Percentiles rank a stretch among this genome's conserved stretches.
phyloP scores from a whole-genome alignment of 2,329 filamentous ascomycete genomes.

The Domatiomyces catenatus region DNA sequence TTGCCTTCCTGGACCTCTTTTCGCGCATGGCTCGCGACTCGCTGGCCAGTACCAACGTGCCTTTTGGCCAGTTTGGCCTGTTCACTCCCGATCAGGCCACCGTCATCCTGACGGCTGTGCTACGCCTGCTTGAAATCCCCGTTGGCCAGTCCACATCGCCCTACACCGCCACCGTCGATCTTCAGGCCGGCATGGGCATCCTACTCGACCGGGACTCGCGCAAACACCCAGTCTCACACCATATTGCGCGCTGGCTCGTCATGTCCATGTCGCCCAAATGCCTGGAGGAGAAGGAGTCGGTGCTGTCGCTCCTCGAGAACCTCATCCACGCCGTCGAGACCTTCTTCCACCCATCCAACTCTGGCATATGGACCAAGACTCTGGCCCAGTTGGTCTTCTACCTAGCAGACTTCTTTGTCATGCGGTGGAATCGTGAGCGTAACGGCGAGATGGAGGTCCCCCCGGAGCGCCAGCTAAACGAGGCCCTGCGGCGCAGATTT shows the following conservation, averaged over 20 bases:
- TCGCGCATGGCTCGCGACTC: constrained; percentile 78
- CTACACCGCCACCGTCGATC: constrained; percentile 66
- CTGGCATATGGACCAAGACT: constrained; percentile 78
- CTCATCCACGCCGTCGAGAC: constrained; percentile 91
- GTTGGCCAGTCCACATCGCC: constrained; percentile 91
- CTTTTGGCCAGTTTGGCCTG: constrained; percentile 74
- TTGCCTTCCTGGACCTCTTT: constrained; percentile 75
- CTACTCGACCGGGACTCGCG: constrained; percentile 85
- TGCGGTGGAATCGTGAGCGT: constrained; percentile 90
- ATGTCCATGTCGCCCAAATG: constrained; percentile 82
- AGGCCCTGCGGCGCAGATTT: constrained; percentile 72
- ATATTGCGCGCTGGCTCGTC: constrained; percentile 82
- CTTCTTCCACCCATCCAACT: constrained; percentile 97
- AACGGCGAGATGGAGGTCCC: constrained; percentile 84
- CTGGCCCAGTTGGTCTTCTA: constrained; percentile 84
- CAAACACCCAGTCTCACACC: constrained; percentile 81
- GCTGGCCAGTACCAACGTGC: constrained; percentile 55
- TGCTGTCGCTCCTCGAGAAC: constrained; percentile 72
- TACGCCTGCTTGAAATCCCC: constrained; percentile 84
- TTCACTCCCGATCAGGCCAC: constrained; percentile 87
- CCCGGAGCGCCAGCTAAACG: constrained; percentile 59
- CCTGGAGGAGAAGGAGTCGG: constrained; percentile 59
- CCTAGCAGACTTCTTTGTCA: constrained; percentile 88
- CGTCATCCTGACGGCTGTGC: constrained; percentile 77
- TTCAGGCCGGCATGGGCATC: constrained; percentile 64